Conservation (phyloP, 2,329 filamentous ascomycete genomes). For the Samsoniella hepiali region DNA sequence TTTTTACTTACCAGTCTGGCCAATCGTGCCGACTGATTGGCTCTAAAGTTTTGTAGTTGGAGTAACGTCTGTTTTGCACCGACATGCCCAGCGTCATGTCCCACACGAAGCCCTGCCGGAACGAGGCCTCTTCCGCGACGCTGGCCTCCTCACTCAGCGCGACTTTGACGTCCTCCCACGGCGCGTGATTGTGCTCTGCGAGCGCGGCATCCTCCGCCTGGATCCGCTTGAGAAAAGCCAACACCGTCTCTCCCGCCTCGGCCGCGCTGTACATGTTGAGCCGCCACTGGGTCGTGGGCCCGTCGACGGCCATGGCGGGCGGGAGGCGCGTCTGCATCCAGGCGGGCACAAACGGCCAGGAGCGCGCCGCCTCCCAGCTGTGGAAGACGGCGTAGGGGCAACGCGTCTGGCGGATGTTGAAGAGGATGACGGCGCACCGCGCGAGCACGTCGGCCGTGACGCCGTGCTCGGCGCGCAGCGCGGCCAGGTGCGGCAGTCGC, state of each 20-base stretch:
- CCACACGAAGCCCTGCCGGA: constrained; percentile 38
- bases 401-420: constrained; percentile 34
- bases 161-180: constrained; percentile 33
- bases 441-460: constrained; percentile 31
- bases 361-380: constrained; percentile 34
- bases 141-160: constrained; percentile 33
- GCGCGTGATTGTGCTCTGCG: constrained; percentile 31
- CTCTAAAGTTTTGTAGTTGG: constrained; percentile 27
- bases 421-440: constrained; percentile 32
- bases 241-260: constrained; percentile 26
- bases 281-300: constrained; percentile 36
- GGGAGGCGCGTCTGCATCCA: constrained; percentile 36
- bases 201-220: constrained; percentile 26
- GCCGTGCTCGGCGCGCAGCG: constrained; percentile 23
- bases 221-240: constrained; percentile 29
- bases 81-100: constrained; percentile 34
- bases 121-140: constrained; percentile 33
- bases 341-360: constrained; percentile 36
- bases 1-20: constrained; percentile 35
- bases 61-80: constrained; percentile 19
- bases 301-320: constrained; percentile 36
- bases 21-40: constrained; percentile 35
- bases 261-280: constrained; percentile 33
- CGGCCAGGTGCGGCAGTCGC: constrained; percentile 25
- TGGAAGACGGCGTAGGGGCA: constrained; percentile 33